Evolutionary conservation across 345 rosid species (phyloP).

Genomic region (Salix dunnii): DNA sequence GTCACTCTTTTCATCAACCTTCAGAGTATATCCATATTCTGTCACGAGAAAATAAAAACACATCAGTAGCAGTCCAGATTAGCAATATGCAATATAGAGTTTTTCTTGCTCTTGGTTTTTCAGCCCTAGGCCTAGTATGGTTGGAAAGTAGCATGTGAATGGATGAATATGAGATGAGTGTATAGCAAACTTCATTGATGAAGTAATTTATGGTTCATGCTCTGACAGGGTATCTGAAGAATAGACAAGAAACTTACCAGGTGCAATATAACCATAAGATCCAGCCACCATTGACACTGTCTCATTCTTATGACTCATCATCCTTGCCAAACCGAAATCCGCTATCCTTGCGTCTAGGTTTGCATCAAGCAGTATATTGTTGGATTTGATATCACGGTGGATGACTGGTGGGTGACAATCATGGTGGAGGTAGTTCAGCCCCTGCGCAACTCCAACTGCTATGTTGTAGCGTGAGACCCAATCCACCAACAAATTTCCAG

Average conservation of each 20-base stretch:
- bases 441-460: conserved; percentile 87
- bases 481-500: conserved; percentile 62
- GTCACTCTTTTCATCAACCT: conserved; percentile 89
- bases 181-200: neutral
- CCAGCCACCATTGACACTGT: conserved; percentile 95
- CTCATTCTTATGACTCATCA: conserved; percentile 83
- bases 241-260: conserved; percentile 62
- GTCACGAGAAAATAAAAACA: conserved; percentile 8
- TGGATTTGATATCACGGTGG: conserved; percentile 88
- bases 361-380: conserved; percentile 76
- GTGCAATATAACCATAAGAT: conserved; percentile 94
- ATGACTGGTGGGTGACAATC: conserved; percentile 84
- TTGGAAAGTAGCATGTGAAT: neutral
- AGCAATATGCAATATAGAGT: conserved; percentile 50
- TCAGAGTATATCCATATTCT: conserved; percentile 86
- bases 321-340: conserved; percentile 87
- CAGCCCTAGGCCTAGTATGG: neutral
- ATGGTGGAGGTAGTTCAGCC: conserved; percentile 90
- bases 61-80: conserved; percentile 58
- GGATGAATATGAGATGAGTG: neutral
- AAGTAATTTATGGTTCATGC: neutral
- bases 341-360: conserved; percentile 86
- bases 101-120: conserved; percentile 5
- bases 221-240: conserved; percentile 31
- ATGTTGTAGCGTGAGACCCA: conserved; percentile 88